A percentile compares a stretch with the other conserved stretches of the same genome.
Conservation (phyloP, 345 rosid species). For the Brassica nigra region DNA sequence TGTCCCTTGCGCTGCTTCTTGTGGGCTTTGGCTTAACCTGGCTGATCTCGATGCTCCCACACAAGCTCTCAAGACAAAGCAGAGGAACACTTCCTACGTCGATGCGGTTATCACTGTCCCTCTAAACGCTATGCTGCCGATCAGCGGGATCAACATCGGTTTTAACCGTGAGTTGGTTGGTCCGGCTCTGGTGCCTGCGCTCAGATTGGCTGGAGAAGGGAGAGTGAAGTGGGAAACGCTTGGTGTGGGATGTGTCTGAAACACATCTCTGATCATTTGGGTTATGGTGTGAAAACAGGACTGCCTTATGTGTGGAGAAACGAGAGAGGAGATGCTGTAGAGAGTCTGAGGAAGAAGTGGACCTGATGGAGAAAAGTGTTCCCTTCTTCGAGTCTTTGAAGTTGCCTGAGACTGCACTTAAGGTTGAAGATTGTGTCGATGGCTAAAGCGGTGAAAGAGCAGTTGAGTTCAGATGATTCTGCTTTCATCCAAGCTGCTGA, state of each 20-base stretch:
- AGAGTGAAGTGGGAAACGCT: conserved; percentile 90
- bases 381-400: conserved; percentile 76
- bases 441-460: conserved; percentile 63
- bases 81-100: too few species aligned
- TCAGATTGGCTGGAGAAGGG: conserved; percentile 79
- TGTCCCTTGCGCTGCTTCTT: too few species aligned
- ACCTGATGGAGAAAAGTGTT: conserved; percentile 85
- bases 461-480: conserved; percentile 58
- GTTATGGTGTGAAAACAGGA: conserved; percentile 80
- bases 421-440: conserved; percentile 74
- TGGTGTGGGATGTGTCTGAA: conserved; percentile 39
- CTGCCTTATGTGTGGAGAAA: conserved; percentile 87
- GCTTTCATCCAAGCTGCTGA: conserved; percentile 68
- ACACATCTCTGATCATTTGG: conserved; percentile 75
- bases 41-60: too few species aligned
- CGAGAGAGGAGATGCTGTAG: conserved; percentile 80
- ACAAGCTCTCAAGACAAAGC: too few species aligned
- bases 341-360: conserved; percentile 93
- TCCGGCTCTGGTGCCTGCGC: conserved; percentile 77
- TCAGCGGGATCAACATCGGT: too few species aligned
- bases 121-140: too few species aligned
- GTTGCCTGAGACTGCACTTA: conserved; percentile 53
- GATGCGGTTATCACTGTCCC: too few species aligned
- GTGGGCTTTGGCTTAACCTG: too few species aligned
- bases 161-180: too few species aligned